Base-by-base conservation (phyloP, 495 filamentous ascomycete species). In the Venustampulla echinocandica region DNA sequence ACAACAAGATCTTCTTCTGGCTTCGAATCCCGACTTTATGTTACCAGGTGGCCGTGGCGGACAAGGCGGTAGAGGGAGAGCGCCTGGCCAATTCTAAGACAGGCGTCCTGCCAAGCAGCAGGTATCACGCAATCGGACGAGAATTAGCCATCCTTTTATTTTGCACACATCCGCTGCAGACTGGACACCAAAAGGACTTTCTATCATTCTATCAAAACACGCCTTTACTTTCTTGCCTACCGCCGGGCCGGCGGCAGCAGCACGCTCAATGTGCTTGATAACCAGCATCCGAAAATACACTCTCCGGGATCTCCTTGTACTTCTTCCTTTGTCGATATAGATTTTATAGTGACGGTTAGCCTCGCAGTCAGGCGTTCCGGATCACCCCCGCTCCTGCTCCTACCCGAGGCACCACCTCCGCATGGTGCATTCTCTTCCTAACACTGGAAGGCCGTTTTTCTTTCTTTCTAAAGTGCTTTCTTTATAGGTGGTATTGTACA, bases 21-120 rank as follows among this genome's bases (percentile, higher is more conserved):
- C 70, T 41, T 77, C 73, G 38, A 87, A 88, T 58, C 84, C 84
- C 3, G 84, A 90, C 55, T 93, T 90, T 64, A 69, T 80, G 53
- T 50, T 89, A 21, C 67, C 67, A 3, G 64, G 56, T 36, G 47
- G 53, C 52, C 27, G 61, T 51, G 50, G 57, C 44, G 52, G 24
- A 36, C 4, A 49, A 14, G 41, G 35, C 19, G 45, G 47, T 5
- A 49, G 46, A 36, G 33, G 49, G 15, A 40, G 49, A 36, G n/a
- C n/a, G n/a, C n/a, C n/a, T n/a, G n/a, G n/a, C n/a, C n/a, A n/a
- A n/a, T n/a, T n/a, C n/a, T n/a, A n/a, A n/a, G n/a, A n/a, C n/a
- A n/a, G n/a, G n/a, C n/a, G n/a, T n/a, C n/a, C n/a, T n/a, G n/a
- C n/a, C n/a, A n/a, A n/a, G n/a, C n/a, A n/a, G n/a, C n/a, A n/a